These are phyloP conservation scores for Sesbania bispinosa DNA, from an alignment of 306 rosid genomes.

Conservation along the genomic window DNA sequence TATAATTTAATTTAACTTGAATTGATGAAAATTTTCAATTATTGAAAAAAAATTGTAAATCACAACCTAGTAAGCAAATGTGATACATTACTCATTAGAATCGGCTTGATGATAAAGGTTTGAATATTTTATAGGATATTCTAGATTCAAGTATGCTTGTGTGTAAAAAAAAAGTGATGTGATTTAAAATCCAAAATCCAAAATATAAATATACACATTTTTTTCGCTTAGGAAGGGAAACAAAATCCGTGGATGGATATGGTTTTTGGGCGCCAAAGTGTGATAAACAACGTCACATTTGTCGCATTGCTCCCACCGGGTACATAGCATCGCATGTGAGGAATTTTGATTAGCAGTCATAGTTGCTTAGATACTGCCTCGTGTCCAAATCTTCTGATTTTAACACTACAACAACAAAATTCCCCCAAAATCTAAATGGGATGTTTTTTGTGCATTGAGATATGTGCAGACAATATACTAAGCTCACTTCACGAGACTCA, in stretches of 20 bases:
- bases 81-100: too few relatives aligned
- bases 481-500: conserved; percentile 18
- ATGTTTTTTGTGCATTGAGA: conserved; percentile 28
- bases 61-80: too few relatives aligned
- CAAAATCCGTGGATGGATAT: conserved; percentile 36
- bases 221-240: neutral
- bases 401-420: neutral
- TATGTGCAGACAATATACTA: conserved; percentile 30
- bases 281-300: conserved; percentile 41
- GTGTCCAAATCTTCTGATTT: neutral
- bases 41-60: too few relatives aligned
- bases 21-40: too few relatives aligned
- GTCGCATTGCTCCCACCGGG: conserved; percentile 31
- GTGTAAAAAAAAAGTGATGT: too few relatives aligned
- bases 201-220: neutral
- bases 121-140: too few relatives aligned
- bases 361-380: conserved; percentile 21
- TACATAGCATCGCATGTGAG: conserved; percentile 45
- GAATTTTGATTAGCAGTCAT: conserved; percentile 1
- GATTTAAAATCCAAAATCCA: neutral
- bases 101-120: too few relatives aligned
- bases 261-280: conserved; percentile 49
- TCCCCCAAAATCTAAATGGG: neutral
- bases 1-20: too few relatives aligned
- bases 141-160: too few relatives aligned